A percentile compares a stretch with the other conserved stretches of the same genome.
These are phyloP conservation scores for Picea abies DNA, from an alignment of 83 land plant genomes.

Conservation along the genomic window DNA sequence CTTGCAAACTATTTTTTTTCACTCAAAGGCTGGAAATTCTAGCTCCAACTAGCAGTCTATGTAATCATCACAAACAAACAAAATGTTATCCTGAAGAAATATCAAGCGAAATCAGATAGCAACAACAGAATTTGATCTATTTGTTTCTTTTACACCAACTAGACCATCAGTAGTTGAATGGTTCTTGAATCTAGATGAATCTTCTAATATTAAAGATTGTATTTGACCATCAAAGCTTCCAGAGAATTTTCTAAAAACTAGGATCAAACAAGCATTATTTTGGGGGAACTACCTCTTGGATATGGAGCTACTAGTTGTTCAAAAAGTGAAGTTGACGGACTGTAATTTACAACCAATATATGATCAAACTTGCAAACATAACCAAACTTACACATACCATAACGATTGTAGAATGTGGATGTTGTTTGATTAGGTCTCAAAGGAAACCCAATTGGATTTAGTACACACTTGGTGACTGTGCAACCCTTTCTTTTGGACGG, in stretches of 20 bases:
- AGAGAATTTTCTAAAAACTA: neutral
- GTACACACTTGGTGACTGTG: conserved; percentile 31
- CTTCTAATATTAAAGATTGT: neutral
- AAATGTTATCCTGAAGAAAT: conserved; percentile 14
- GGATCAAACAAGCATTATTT: conserved; percentile 36
- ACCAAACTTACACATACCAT: conserved; percentile 69
- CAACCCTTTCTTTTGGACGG: conserved; percentile 73
- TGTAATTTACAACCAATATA: conserved; percentile 29
- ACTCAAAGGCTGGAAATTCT: too few relatives aligned
- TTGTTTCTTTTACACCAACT: neutral
- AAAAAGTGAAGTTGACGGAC: conserved; percentile 54
- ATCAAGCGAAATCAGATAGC: conserved; percentile 8
- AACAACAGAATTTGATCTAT: conserved; percentile 1
- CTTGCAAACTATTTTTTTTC: too few relatives aligned
- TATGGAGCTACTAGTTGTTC: conserved; percentile 64
- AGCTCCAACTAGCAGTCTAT: neutral
- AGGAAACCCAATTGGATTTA: conserved; percentile 75
- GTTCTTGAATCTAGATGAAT: neutral
- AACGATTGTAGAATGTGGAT: conserved; percentile 36
- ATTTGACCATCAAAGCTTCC: neutral
- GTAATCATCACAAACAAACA: conserved; percentile 11
- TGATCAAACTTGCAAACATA: conserved; percentile 62
- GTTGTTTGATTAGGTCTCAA: conserved; percentile 58
- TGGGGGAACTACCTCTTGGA: conserved; percentile 39
- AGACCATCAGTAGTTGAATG: neutral